These are phyloP conservation scores for Colletotrichum tabaci DNA, from an alignment of 2,329 filamentous ascomycete species.

Conservation along the genomic window DNA sequence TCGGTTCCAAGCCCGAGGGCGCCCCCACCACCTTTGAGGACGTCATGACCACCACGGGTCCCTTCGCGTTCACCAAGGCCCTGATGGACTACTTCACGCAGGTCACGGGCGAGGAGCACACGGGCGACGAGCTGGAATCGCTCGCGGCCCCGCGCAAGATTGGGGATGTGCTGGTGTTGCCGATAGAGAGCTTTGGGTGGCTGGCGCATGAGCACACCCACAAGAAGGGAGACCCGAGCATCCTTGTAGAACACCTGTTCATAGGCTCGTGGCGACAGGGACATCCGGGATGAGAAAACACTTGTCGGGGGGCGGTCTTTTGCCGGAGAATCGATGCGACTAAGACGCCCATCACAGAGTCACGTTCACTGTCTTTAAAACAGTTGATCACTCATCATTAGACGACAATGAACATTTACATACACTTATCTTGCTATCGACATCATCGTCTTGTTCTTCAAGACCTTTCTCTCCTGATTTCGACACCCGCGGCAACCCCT, in stretches of 20 bases:
- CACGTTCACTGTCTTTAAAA: too few relatives aligned
- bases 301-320: too few relatives aligned
- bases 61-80: constrained; percentile 51
- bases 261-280: constrained; percentile 44
- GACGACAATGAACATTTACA: too few relatives aligned
- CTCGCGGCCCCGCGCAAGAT: constrained; percentile 50
- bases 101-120: constrained; percentile 47
- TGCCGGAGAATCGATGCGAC: too few relatives aligned
- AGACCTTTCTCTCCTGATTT: too few relatives aligned
- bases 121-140: constrained; percentile 49
- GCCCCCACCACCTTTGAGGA: constrained; percentile 47
- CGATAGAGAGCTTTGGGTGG: constrained; percentile 48
- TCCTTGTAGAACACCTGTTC: constrained; percentile 45
- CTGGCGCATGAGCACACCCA: constrained; percentile 40
- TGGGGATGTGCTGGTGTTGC: constrained; percentile 52
- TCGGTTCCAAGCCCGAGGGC: constrained; percentile 41
- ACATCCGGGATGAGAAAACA: constrained; percentile 38
- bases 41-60: constrained; percentile 51
- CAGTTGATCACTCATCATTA: too few relatives aligned
- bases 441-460: too few relatives aligned
- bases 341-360: too few relatives aligned
- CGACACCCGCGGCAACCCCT: too few relatives aligned
- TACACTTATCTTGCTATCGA: too few relatives aligned
- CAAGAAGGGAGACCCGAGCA: constrained; percentile 29
- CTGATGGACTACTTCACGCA: constrained; percentile 50